Percentiles rank a stretch among this genome's conserved stretches.
Conservation (phyloP, 2,329 filamentous ascomycete species). For the Achaetomium macrosporum region DNA sequence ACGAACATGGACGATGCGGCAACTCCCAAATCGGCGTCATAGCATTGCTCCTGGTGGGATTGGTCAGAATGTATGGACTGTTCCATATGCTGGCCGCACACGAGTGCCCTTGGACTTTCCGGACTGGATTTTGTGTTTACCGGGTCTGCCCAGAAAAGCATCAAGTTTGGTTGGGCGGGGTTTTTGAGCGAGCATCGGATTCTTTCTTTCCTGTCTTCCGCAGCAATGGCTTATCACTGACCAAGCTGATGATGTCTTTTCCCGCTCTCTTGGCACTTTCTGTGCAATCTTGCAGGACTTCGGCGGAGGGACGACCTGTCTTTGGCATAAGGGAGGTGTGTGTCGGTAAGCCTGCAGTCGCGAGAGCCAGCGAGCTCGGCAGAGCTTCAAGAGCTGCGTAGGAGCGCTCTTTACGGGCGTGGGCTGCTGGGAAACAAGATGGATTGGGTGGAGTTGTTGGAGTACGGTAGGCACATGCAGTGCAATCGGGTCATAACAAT, state of each 20-base stretch:
- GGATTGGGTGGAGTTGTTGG: constrained; percentile 13
- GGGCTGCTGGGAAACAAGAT: constrained; percentile 1
- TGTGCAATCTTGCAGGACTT: too few species aligned
- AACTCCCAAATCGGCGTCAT: constrained; percentile 4
- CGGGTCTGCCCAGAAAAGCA: neutral
- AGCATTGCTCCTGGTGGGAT: neutral
- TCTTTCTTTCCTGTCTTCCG: neutral
- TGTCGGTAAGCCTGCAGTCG: neutral
- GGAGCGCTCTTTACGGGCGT: neutral
- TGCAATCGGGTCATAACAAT: neutral
- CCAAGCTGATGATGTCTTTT: too few species aligned
- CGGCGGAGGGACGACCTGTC: neutral
- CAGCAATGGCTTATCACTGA: too few species aligned
- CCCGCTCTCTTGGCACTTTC: too few species aligned
- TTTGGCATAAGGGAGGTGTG: neutral
- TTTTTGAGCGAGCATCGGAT: neutral
- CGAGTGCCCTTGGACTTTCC: too few species aligned
- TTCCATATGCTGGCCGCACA: too few species aligned
- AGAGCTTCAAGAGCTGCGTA: neutral
- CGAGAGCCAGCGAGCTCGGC: neutral
- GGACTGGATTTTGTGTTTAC: too few species aligned
- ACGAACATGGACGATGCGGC: constrained; percentile 3
- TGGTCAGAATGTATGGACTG: too few species aligned
- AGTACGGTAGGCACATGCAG: constrained; percentile 3
- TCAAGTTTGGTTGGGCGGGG: neutral